Base-by-base conservation (phyloP, 2,329 filamentous ascomycete genomes). In the Hirsutella minnesotensis region DNA sequence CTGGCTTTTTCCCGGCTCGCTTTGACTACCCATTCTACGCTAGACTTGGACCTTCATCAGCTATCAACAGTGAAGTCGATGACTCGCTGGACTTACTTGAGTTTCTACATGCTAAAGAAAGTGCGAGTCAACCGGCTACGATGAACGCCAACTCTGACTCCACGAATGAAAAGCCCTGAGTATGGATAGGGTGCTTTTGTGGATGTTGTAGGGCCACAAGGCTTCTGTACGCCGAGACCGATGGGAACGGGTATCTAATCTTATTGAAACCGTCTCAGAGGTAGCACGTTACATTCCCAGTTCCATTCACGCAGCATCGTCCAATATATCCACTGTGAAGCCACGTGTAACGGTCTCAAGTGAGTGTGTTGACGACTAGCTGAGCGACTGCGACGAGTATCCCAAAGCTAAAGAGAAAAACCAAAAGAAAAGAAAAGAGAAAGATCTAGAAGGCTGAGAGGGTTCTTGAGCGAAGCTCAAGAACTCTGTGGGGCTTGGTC, bases 1-100 rank as follows among this genome's bases (percentile, higher is more conserved):
- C 55, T 10, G 62, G 58, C 19, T 63, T 58, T 52, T 65, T 47
- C 47, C 60, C 58, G n/a, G 42, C 44, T 30, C 47, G 44, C 39
- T 64, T 45, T 49, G 52, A 50, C 36, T 43, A 19, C 44, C 44
- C 35, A 39, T 55, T 44, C 48, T 54, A 40, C 44, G 41, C 34
- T 12, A 42, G 43, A 50, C 49, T 44, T 46, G 55, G 40, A 43
- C 49, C 46, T 16, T 50, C 48, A 7, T 21, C 49, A 33, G 46
- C 47, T 13, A 46, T 44, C 20, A 34, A 45, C 19, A 43, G 31
- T 13, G 47, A 51, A 44, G 30, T 41, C 3, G 45, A 49, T 38
- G 49, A 48, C 44, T 46, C 41, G 10, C 10, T 24, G 13, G 33
- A 37, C n/a, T 41, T 47, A 24, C 39, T 47, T 19, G 18, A 29